phyloP scores from a whole-genome alignment of 2,329 filamentous ascomycete species.

The Aspergillus fumigatus region DNA sequence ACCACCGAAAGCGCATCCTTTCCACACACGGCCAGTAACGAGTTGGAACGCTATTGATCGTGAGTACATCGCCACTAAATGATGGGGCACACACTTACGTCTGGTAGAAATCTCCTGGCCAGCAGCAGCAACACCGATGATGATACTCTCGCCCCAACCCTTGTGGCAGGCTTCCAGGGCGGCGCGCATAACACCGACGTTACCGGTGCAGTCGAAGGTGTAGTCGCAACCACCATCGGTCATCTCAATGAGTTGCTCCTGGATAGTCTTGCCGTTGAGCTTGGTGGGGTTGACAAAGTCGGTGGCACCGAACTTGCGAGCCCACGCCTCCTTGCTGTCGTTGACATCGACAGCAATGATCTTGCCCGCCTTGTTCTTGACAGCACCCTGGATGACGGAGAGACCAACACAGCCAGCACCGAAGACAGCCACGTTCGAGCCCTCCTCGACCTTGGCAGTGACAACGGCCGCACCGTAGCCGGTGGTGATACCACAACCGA shows the following conservation, averaged over 20 bases:
- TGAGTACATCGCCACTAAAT: slow-evolving; percentile 5
- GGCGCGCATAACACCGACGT: slow-evolving; percentile 90
- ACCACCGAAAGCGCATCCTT: slow-evolving; percentile 94
- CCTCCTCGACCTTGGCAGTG: slow-evolving; percentile 86
- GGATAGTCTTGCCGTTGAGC: slow-evolving; percentile 69
- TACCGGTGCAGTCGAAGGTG: slow-evolving; percentile 98
- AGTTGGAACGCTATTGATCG: slow-evolving; percentile 78
- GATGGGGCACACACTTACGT: slow-evolving; percentile 57
- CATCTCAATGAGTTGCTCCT: slow-evolving; percentile 92
- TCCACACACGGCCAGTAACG: slow-evolving; percentile 96
- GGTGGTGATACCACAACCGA: slow-evolving; percentile 97
- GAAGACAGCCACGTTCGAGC: slow-evolving; percentile 85
- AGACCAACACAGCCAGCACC: slow-evolving; percentile 94
- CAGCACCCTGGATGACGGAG: slow-evolving; percentile 89
- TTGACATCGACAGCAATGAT: slow-evolving; percentile 73
- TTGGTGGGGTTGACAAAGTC: slow-evolving; percentile 93
- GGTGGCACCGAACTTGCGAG: slow-evolving; percentile 90
- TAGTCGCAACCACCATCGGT: slow-evolving; percentile 98
- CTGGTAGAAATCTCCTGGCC: slow-evolving; percentile 93
- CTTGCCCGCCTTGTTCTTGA: slow-evolving; percentile 68
- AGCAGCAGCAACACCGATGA: slow-evolving; percentile 94
- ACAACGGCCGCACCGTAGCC: slow-evolving; percentile 94
- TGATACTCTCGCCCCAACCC: slow-evolving; percentile 96
- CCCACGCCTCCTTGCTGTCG: slow-evolving; percentile 84
- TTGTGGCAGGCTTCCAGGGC: slow-evolving; percentile 98